Conservation (phyloP, 2,329 filamentous ascomycete species). For the Monosporascus sp. region DNA sequence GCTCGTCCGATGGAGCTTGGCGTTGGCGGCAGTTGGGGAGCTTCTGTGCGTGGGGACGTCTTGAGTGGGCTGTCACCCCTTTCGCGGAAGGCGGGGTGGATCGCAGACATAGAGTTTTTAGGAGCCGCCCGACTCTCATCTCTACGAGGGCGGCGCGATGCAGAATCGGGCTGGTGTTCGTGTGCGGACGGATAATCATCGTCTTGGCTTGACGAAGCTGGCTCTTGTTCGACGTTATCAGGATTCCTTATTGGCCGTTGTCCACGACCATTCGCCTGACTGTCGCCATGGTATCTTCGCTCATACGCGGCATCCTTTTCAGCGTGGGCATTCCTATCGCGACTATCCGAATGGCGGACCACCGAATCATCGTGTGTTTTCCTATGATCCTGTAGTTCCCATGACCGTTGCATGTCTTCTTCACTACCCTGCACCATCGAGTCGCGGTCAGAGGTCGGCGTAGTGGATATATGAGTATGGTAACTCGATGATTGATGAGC, state of each 20-base stretch:
- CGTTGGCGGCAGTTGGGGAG: background rate
- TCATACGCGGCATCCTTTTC: background rate
- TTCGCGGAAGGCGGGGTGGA: background rate
- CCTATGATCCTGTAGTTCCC: too few relatives aligned
- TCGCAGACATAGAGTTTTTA: background rate
- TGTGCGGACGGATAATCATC: background rate
- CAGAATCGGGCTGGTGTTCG: background rate
- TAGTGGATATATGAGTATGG: too few relatives aligned
- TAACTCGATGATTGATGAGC: too few relatives aligned
- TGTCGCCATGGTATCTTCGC: background rate
- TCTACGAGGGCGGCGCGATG: background rate
- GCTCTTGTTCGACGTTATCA: background rate
- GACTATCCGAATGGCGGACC: background rate
- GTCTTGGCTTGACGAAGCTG: background rate
- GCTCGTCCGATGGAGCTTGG: slow-evolving; percentile 1
- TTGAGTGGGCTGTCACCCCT: background rate
- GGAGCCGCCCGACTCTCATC: background rate
- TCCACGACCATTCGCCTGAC: background rate
- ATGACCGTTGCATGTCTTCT: too few relatives aligned
- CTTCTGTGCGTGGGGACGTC: background rate
- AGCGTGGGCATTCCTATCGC: background rate
- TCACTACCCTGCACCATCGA: too few relatives aligned
- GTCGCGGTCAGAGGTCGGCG: too few relatives aligned
- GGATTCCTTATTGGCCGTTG: background rate
- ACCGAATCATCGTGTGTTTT: too few relatives aligned